phyloP scores from a whole-genome alignment of 1,139 yeast genomes.

The Protomyces pachydermus region DNA sequence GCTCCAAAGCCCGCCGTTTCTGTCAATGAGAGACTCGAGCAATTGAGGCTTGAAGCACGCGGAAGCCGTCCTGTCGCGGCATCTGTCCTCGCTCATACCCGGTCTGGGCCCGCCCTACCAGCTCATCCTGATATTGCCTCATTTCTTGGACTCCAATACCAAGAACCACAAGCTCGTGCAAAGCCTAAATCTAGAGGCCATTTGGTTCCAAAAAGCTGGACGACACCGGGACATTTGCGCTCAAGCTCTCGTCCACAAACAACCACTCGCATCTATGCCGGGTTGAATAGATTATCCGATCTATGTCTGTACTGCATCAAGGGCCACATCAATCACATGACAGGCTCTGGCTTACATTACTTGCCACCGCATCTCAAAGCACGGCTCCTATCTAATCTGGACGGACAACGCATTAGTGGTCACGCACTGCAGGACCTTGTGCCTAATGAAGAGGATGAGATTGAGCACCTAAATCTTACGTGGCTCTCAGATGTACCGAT shows the following conservation, averaged over 20 bases:
- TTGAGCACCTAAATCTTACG: not conserved
- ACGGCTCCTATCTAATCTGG: not conserved
- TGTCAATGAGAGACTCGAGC: not conserved
- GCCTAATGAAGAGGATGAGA: not conserved
- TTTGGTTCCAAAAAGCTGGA: not conserved
- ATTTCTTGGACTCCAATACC: not conserved
- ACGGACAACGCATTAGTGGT: not conserved
- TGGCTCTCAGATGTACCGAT: not conserved
- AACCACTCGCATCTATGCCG: not conserved
- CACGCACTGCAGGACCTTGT: not conserved
- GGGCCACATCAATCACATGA: not conserved
- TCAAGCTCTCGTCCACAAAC: not conserved
- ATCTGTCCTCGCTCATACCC: not conserved
- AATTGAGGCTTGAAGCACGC: not conserved
- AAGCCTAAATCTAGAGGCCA: not conserved
- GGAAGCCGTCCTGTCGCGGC: not conserved
- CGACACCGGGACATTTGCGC: not conserved
- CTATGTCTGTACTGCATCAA: not conserved
- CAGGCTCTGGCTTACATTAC: not conserved
- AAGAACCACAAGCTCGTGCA: not conserved
- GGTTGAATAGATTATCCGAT: not conserved
- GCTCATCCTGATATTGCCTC: not conserved
- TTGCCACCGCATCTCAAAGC: not conserved
- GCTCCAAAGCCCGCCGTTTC: not conserved
- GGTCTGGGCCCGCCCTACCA: not conserved